Conservation (phyloP, 805 yeast species). For the Saccharomycopsis olivae region DNA sequence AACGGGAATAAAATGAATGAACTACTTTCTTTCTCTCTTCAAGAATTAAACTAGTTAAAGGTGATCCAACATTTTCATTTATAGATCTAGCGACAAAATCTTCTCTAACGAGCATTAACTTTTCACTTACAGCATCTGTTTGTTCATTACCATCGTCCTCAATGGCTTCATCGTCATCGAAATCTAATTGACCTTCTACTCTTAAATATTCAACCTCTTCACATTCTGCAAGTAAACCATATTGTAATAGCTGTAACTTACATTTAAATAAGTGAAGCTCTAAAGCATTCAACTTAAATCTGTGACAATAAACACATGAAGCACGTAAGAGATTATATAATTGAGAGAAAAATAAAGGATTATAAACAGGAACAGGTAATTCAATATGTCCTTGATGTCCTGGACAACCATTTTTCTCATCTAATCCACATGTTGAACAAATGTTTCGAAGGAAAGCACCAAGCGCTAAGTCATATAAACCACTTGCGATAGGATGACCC, state of each 20-base stretch:
- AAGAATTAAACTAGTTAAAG: constrained; percentile 71
- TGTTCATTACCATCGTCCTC: constrained; percentile 23
- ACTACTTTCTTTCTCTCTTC: constrained; percentile 76
- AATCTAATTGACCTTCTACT: constrained; percentile 19
- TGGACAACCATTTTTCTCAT: constrained; percentile 79
- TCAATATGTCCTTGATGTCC: constrained; percentile 99
- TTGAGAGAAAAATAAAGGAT: constrained; percentile 89
- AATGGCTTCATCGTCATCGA: constrained; percentile 30
- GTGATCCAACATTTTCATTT: constrained; percentile 67
- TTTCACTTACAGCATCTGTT: constrained; percentile 26
- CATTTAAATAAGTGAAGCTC: constrained; percentile 73
- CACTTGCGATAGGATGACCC: constrained; percentile 93
- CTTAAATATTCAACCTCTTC: constrained; percentile 58
- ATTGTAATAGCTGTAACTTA: constrained; percentile 72
- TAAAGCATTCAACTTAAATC: constrained; percentile 54
- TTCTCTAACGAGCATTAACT: constrained; percentile 50
- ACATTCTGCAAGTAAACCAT: constrained; percentile 77
- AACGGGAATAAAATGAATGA: constrained; percentile 63
- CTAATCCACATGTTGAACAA: constrained; percentile 93
- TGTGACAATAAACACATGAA: constrained; percentile 84
- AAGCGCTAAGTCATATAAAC: constrained; percentile 86
- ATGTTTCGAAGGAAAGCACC: constrained; percentile 88
- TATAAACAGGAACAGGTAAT: constrained; percentile 90
- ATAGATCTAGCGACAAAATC: constrained; percentile 66
- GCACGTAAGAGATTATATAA: constrained; percentile 76